These are phyloP conservation scores for Vinca minor DNA, from an alignment of 257 asterid species.

Conservation along the genomic window DNA sequence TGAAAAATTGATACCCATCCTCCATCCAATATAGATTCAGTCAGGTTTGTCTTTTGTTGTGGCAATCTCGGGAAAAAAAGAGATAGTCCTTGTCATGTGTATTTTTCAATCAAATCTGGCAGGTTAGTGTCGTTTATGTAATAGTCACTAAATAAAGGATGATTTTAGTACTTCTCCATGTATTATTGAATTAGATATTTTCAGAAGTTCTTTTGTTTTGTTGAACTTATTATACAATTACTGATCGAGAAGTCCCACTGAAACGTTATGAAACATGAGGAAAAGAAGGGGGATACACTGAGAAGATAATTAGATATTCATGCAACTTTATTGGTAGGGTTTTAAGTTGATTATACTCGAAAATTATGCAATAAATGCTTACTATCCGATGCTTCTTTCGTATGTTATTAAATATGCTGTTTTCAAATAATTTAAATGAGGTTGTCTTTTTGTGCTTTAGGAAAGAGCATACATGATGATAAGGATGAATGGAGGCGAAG, in stretches of 20 bases:
- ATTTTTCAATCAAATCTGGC: neutral
- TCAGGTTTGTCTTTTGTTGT: neutral
- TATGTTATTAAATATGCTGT: neutral
- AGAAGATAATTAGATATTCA: neutral
- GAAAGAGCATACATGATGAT: slow-evolving; percentile 96
- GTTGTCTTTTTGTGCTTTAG: slow-evolving; percentile 26
- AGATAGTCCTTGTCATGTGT: neutral
- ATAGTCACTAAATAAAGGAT: neutral
- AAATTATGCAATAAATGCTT: no score
- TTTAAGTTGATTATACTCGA: no score
- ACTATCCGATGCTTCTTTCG: neutral
- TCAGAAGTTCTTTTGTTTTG: neutral
- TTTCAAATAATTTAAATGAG: neutral
- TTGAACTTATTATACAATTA: neutral
- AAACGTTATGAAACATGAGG: neutral
- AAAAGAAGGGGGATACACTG: neutral
- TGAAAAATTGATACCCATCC: neutral
- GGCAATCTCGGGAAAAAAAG: neutral
- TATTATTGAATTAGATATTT: neutral
- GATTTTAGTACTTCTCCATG: neutral
- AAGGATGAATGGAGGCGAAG: slow-evolving; percentile 52
- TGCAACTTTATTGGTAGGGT: neutral
- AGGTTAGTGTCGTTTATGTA: neutral
- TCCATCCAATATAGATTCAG: neutral
- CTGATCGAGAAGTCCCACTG: neutral